These are phyloP conservation scores for Letharia lupina DNA, from an alignment of 495 filamentous ascomycete genomes.

Conservation along the genomic window DNA sequence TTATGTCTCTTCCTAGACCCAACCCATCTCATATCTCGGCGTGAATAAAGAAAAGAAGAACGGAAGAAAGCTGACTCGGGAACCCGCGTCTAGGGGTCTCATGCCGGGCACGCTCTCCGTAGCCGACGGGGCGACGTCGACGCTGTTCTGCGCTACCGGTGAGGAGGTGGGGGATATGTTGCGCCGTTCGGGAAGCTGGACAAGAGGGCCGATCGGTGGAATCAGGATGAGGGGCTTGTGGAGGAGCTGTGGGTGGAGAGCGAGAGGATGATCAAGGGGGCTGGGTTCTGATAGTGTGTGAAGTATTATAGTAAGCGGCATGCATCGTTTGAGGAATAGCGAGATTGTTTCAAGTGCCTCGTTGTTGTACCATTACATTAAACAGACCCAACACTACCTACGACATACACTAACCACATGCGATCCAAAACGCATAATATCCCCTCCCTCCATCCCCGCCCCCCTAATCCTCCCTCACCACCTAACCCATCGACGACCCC, in stretches of 20 bases:
- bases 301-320: too few species aligned
- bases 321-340: too few species aligned
- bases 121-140: slow-evolving; percentile 14
- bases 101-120: slow-evolving; percentile 1
- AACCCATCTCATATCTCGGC: too few species aligned
- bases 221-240: background rate
- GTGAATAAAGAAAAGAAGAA: too few species aligned
- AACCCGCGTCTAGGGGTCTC: background rate
- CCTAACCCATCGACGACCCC: background rate
- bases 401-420: too few species aligned
- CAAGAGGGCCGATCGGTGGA: background rate
- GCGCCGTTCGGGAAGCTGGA: slow-evolving; percentile 7
- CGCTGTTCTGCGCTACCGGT: slow-evolving; percentile 17
- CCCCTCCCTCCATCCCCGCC: background rate
- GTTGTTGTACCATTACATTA: too few species aligned
- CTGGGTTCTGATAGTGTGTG: background rate
- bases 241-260: slow-evolving; percentile 2
- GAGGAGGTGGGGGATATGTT: background rate
- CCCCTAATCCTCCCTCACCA: background rate
- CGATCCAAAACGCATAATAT: too few species aligned
- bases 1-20: too few species aligned
- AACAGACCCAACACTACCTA: too few species aligned
- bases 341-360: too few species aligned
- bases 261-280: slow-evolving; percentile 6
- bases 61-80: too few species aligned